phyloP scores from a whole-genome alignment of 1,284 basidiomycete genomes.

The Sporisorium reilianum region DNA sequence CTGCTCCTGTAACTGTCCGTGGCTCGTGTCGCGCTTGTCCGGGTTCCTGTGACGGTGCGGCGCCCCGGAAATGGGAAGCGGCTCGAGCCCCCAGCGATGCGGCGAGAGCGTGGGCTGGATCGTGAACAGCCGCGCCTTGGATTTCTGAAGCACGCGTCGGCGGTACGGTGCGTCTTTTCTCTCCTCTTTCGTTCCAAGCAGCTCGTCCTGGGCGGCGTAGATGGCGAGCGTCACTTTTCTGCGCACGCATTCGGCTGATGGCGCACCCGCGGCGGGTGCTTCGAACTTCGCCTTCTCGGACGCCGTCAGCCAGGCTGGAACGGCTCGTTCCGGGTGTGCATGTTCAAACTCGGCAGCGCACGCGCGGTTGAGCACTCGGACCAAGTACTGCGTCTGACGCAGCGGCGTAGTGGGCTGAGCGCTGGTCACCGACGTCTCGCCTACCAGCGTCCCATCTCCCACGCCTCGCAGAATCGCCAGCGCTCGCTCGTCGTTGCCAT shows the following conservation, averaged over 20 bases:
- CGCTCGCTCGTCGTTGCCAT: slow-evolving; percentile 14
- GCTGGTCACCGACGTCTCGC: neutral
- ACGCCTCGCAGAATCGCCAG: slow-evolving; percentile 5
- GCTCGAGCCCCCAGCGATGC: neutral
- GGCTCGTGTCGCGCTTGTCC: neutral
- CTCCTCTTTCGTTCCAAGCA: slow-evolving; percentile 15
- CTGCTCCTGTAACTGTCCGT: neutral
- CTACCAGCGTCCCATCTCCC: neutral
- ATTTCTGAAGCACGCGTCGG: neutral
- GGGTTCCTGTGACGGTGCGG: neutral
- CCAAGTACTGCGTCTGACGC: slow-evolving; percentile 40
- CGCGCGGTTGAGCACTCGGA: slow-evolving; percentile 30
- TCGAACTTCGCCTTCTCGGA: neutral
- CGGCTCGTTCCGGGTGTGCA: neutral
- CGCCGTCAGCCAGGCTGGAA: slow-evolving; percentile 13
- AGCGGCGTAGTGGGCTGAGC: slow-evolving; percentile 15
- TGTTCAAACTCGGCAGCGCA: slow-evolving; percentile 31
- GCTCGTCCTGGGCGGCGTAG: slow-evolving; percentile 14
- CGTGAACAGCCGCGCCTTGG: slow-evolving; percentile 4
- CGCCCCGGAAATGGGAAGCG: too few relatives aligned
- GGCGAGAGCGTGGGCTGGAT: slow-evolving; percentile 16
- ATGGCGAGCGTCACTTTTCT: neutral
- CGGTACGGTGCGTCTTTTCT: slow-evolving; percentile 2
- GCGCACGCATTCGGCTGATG: too few relatives aligned
- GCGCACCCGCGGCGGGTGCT: too few relatives aligned